phyloP scores from a whole-genome alignment of 768 basidiomycete species.

The Lanmaoa pseudosensibilis region DNA sequence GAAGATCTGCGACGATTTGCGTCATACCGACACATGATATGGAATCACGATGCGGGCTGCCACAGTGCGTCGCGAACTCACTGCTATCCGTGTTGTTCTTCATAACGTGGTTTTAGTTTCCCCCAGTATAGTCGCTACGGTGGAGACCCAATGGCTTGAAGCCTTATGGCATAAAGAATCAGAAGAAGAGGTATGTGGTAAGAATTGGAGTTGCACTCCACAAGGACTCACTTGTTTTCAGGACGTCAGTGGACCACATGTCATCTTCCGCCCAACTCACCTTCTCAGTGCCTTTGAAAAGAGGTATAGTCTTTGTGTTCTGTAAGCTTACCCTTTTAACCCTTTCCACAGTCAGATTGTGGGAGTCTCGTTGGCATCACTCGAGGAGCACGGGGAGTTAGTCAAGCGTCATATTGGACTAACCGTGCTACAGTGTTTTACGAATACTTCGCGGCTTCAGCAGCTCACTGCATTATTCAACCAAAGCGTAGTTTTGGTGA shows the following conservation, averaged over 20 bases:
- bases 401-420: constrained; percentile 42
- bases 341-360: constrained; percentile 40
- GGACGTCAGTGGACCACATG: constrained; percentile 36
- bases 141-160: constrained; percentile 51
- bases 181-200: constrained; percentile 8
- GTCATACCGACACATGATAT: constrained; percentile 57
- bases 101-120: constrained; percentile 28
- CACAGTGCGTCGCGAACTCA: constrained; percentile 36
- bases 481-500: constrained; percentile 44
- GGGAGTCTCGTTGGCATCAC: constrained; percentile 39
- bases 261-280: constrained; percentile 46
- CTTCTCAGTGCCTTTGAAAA: constrained; percentile 38
- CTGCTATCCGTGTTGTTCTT: background rate
- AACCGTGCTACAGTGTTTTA: constrained; percentile 40
- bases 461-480: constrained; percentile 44
- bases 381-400: constrained; percentile 39
- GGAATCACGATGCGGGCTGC: constrained; percentile 42
- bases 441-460: constrained; percentile 38
- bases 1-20: constrained; percentile 46
- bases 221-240: constrained; percentile 11
- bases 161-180: constrained; percentile 43
- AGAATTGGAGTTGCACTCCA: background rate
- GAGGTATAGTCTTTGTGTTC: constrained; percentile 37
- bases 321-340: background rate
- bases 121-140: constrained; percentile 32